Percentiles rank a stretch among this genome's conserved stretches.
Conservation (phyloP, 768 basidiomycete genomes). For the Lyophyllum shimeji region DNA sequence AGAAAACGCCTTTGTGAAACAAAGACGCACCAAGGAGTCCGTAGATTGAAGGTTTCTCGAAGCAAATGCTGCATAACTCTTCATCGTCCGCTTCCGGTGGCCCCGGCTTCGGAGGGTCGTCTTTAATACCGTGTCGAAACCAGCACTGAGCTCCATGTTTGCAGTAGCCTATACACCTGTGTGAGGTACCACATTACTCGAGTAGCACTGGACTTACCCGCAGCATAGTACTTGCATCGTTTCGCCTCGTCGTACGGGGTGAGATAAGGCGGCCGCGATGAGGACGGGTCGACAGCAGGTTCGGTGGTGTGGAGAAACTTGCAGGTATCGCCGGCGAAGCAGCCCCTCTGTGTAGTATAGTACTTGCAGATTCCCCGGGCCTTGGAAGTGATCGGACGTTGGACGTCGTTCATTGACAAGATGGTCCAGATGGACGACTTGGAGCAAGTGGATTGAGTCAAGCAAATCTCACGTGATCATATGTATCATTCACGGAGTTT, state of each 20-base stretch:
- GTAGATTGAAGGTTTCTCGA: slow-evolving; percentile 68
- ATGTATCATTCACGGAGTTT: too few species aligned
- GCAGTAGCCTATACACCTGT: slow-evolving; percentile 57
- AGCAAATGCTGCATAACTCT: slow-evolving; percentile 68
- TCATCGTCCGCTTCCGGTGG: slow-evolving; percentile 38
- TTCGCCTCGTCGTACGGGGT: slow-evolving; percentile 75
- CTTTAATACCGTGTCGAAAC: slow-evolving; percentile 58
- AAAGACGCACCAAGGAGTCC: slow-evolving; percentile 59
- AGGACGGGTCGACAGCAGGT: slow-evolving; percentile 23
- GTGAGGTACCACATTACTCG: background rate
- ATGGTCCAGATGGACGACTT: background rate
- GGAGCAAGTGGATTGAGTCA: background rate
- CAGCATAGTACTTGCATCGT: slow-evolving; percentile 62
- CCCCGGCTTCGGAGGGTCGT: slow-evolving; percentile 6
- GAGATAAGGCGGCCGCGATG: slow-evolving; percentile 35
- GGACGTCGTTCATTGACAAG: slow-evolving; percentile 15
- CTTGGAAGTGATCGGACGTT: slow-evolving; percentile 67
- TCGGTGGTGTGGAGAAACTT: slow-evolving; percentile 70
- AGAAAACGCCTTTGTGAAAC: background rate
- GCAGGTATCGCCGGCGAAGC: slow-evolving; percentile 66
- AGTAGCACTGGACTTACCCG: slow-evolving; percentile 37
- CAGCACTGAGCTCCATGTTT: slow-evolving; percentile 69
- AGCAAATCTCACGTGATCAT: slow-evolving; percentile 12
- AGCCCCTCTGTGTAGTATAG: slow-evolving; percentile 63
- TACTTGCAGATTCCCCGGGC: slow-evolving; percentile 72